A percentile compares a stretch with the other conserved stretches of the same genome.
Evolutionary conservation across 75 land plant genomes (phyloP).

Genomic region (Cunninghamia lanceolata): DNA sequence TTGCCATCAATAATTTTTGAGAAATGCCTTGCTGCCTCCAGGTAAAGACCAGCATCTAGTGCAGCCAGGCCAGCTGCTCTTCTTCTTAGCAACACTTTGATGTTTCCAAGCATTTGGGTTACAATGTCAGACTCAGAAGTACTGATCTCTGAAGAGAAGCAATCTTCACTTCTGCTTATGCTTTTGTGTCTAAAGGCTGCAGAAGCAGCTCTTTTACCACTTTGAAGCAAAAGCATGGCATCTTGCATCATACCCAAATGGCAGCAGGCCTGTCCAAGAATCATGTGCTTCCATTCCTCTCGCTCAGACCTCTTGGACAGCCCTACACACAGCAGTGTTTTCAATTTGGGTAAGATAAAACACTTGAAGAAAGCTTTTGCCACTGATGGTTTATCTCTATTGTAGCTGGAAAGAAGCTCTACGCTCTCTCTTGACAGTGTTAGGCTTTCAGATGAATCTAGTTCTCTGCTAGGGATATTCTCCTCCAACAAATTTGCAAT

Average conservation of each 20-base stretch:
- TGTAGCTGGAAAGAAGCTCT: background rate
- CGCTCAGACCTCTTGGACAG: background rate
- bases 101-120: conserved; percentile 49
- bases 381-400: background rate
- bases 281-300: conserved; percentile 32
- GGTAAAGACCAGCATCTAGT: conserved; percentile 54
- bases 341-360: background rate
- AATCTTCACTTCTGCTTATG: conserved; percentile 51
- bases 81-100: conserved; percentile 71
- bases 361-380: background rate
- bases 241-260: conserved; percentile 81
- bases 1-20: conserved; percentile 64
- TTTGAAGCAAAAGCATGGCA: conserved; percentile 71
- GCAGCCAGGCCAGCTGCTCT: conserved; percentile 61
- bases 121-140: conserved; percentile 32
- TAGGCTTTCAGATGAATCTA: background rate
- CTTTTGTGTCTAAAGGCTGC: conserved; percentile 62
- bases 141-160: conserved; percentile 22
- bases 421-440: background rate
- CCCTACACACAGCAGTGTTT: background rate
- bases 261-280: conserved; percentile 65
- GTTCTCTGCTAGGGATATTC: conserved; percentile 53
- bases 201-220: conserved; percentile 57
- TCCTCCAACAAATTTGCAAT: conserved; percentile 73
- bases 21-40: conserved; percentile 70